phyloP scores from a whole-genome alignment of 345 rosid species.

The Eucalyptus erythrocorys region DNA sequence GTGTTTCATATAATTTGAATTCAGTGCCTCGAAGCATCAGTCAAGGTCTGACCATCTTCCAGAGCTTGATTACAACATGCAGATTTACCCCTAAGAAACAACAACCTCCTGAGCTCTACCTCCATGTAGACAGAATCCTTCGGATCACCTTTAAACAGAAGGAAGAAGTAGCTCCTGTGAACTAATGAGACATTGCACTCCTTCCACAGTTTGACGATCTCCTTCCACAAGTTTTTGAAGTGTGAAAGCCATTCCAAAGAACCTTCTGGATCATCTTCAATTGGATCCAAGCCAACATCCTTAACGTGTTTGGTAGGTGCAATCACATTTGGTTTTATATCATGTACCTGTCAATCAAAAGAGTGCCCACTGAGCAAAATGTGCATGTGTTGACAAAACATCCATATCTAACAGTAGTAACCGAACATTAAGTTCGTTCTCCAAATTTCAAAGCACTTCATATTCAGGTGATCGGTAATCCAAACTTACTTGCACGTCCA shows the following conservation, averaged over 20 bases:
- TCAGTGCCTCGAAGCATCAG: constrained; percentile 47
- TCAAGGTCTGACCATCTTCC: constrained; percentile 36
- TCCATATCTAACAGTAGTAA: not conserved
- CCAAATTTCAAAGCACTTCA: not conserved
- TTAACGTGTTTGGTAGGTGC: constrained; percentile 29
- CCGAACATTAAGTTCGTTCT: not conserved
- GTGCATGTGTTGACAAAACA: not conserved
- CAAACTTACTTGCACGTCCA: not conserved
- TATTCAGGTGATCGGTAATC: not conserved
- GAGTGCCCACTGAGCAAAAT: not conserved
- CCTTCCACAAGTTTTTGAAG: constrained; percentile 55
- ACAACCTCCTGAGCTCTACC: constrained; percentile 70
- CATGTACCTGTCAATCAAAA: constrained; percentile 32
- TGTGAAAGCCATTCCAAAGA: constrained; percentile 38
- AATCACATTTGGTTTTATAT: constrained; percentile 11
- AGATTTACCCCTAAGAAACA: constrained; percentile 52
- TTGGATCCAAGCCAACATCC: constrained; percentile 68
- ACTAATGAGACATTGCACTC: constrained; percentile 63
- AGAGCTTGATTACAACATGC: constrained; percentile 27
- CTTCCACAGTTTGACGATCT: constrained; percentile 82
- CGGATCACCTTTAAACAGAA: constrained; percentile 75
- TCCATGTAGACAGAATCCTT: constrained; percentile 83
- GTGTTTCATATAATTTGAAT: not conserved
- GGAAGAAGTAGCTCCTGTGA: constrained; percentile 88
- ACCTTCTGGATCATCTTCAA: constrained; percentile 29